A percentile compares a stretch with the other conserved stretches of the same genome.
Evolutionary conservation across 2,329 filamentous ascomycete species (phyloP).

Genomic region (Furcasterigmium sp.): DNA sequence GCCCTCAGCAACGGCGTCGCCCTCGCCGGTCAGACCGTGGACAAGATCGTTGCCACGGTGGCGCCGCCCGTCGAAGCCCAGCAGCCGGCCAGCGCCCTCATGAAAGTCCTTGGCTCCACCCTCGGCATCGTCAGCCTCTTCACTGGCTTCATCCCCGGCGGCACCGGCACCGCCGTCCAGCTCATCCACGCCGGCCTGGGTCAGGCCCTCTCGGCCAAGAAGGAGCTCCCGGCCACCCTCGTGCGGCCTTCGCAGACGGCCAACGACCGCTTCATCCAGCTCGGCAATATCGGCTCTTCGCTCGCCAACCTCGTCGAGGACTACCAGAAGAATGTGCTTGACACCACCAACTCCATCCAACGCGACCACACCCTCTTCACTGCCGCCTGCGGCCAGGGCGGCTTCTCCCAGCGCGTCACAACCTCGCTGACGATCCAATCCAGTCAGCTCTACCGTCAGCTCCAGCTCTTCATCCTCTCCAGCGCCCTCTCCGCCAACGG

Average conservation of each 20-base stretch:
- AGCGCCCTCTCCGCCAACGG: constrained; percentile 15
- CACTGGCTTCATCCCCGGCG: constrained; percentile 14
- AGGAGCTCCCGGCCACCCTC: constrained; percentile 10
- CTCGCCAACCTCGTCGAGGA: constrained; percentile 18
- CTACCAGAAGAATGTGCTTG: constrained; percentile 15
- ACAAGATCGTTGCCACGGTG: constrained; percentile 17
- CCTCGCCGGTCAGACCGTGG: constrained; percentile 17
- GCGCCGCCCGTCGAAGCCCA: constrained; percentile 15
- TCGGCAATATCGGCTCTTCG: constrained; percentile 16
- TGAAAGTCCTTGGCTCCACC: constrained; percentile 12
- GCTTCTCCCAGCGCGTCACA: constrained; percentile 17
- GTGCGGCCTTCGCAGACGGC: constrained; percentile 12
- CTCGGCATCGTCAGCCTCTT: constrained; percentile 14
- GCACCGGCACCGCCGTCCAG: constrained; percentile 9
- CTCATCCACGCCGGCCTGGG: constrained; percentile 12
- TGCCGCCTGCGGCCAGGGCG: constrained; percentile 13
- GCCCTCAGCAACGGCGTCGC: constrained; percentile 18
- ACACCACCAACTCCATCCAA: constrained; percentile 13
- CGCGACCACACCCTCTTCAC: constrained; percentile 14
- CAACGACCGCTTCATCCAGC: constrained; percentile 17
- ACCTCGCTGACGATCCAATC: constrained; percentile 17
- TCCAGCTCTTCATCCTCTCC: constrained; percentile 17
- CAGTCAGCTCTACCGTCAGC: constrained; percentile 13
- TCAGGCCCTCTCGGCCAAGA: constrained; percentile 7
- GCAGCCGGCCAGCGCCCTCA: constrained; percentile 8